Evolutionary conservation across 2,329 filamentous ascomycete genomes (phyloP).

Genomic region (Epichloe gansuensis): DNA sequence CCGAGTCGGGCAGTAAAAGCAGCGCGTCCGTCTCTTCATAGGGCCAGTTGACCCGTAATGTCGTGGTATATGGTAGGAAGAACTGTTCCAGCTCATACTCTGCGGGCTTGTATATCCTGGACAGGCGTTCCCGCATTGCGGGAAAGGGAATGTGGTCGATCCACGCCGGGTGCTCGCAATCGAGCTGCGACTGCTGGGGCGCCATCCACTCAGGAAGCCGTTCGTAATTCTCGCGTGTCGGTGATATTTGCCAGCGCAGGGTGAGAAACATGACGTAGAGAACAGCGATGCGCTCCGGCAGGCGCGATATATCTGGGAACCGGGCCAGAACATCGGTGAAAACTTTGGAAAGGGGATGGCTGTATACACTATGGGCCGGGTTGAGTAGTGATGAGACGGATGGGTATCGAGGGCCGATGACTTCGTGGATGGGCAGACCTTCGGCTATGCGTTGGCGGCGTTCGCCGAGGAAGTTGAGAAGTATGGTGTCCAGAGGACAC

Average conservation of each 20-base stretch:
- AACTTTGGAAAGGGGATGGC: constrained; percentile 71
- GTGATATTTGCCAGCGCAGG: constrained; percentile 76
- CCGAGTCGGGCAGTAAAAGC: constrained; percentile 41
- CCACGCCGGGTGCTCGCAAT: constrained; percentile 64
- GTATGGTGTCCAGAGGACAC: constrained; percentile 66
- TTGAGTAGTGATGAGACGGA: constrained; percentile 70
- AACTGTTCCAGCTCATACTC: constrained; percentile 65
- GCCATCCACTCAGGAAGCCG: constrained; percentile 62
- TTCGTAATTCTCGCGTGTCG: constrained; percentile 68
- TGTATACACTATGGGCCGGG: constrained; percentile 46
- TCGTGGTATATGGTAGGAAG: constrained; percentile 71
- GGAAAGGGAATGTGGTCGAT: constrained; percentile 75
- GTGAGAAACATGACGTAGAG: constrained; percentile 79
- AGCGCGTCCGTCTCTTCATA: constrained; percentile 64
- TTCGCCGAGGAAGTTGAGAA: constrained; percentile 66
- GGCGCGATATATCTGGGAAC: constrained; percentile 66
- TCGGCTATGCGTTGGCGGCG: constrained; percentile 53
- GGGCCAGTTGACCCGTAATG: constrained; percentile 70
- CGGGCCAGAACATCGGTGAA: constrained; percentile 75
- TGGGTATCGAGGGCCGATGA: constrained; percentile 68
- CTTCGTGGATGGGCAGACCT: constrained; percentile 49
- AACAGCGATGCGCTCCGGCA: constrained; percentile 72
- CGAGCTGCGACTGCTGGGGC: constrained; percentile 54
- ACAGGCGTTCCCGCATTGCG: constrained; percentile 56
- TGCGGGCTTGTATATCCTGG: constrained; percentile 32